Evolutionary conservation across 495 filamentous ascomycete genomes (phyloP), one percentile per base, ranked within the genome.

Genomic region (Platismatia glauca): DNA sequence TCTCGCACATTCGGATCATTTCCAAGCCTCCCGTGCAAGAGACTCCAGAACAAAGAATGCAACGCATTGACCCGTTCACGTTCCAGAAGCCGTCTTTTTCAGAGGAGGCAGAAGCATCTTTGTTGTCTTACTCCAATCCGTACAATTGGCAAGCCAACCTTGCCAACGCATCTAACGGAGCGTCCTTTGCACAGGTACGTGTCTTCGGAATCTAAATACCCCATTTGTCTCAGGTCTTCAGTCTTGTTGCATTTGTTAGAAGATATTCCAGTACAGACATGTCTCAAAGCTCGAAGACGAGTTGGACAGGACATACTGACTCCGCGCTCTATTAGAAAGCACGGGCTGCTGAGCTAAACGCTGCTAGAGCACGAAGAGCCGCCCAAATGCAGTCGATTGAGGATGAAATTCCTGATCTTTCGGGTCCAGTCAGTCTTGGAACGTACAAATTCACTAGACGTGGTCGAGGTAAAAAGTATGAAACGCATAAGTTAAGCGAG

Each of bases 401-500:
- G 1, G 33, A 48, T 60, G 58, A 52, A 24, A 24, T 60, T 1
- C 44, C 58, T 33, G 50, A 53, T 52, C 44, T 29, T 18, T 60
- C 37, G 37, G 33, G 43, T 0, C 43, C 44, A 2, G 58, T 60
- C 3, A 22, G 18, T 13, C 29, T 24, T 24, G 44, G 44, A 29
- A 48, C 44, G 11, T 37, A 27, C 16, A 60, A 29, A 11, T 24
- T 60, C 13, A 60, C 33, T 1, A 22, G 31, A 33, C 44, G 58
- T 24, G 22, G 41, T 52, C 43, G 58, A 60, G 33, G 43, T 20
- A 48, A 44, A 15, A 60, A 60, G 58, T 27, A 50, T 27, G 58
- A 27, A 27, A 60, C 39, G n/a, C n/a, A 60, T 38, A 38, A 13
- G 15, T 38, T 60, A 60, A 52, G 39, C 58, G 58, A 60, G 44